A percentile compares a stretch with the other conserved stretches of the same genome.
Conservation (phyloP, 2,329 filamentous ascomycete genomes). For the Aspergillus pseudonomiae region DNA sequence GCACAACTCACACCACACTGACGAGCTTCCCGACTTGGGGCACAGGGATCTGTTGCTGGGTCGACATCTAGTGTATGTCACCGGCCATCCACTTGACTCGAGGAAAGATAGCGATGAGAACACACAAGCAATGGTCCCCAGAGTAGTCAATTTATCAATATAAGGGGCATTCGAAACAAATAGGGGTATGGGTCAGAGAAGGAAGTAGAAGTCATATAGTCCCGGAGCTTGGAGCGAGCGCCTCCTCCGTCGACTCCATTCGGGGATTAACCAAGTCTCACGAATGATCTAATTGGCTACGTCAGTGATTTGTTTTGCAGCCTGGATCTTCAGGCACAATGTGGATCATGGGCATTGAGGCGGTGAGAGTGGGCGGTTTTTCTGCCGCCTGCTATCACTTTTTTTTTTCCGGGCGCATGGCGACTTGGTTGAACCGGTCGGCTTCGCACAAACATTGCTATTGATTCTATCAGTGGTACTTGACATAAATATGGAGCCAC, state of each 20-base stretch:
- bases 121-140: constrained; percentile 8
- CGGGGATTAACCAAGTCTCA: constrained; percentile 21
- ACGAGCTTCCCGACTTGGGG: constrained; percentile 49
- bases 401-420: constrained; percentile 20
- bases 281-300: constrained; percentile 40
- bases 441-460: constrained; percentile 7
- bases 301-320: constrained; percentile 31
- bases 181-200: constrained; percentile 21
- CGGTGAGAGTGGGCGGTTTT: constrained; percentile 32
- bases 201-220: constrained; percentile 17
- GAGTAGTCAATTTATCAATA: constrained; percentile 7
- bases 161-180: constrained; percentile 15
- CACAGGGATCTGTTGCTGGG: constrained; percentile 39
- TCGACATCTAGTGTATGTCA: constrained; percentile 46
- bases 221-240: constrained; percentile 17
- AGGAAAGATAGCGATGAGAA: constrained; percentile 15
- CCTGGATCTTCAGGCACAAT: constrained; percentile 21
- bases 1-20: constrained; percentile 47
- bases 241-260: constrained; percentile 19
- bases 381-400: constrained; percentile 29
- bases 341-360: constrained; percentile 14
- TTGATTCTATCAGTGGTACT: neutral
- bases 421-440: neutral
- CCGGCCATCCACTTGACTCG: constrained; percentile 37
- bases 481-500: constrained; percentile 41